These are phyloP conservation scores for Ustilago nuda DNA, from an alignment of 1,284 basidiomycete genomes.

Conservation along the genomic window DNA sequence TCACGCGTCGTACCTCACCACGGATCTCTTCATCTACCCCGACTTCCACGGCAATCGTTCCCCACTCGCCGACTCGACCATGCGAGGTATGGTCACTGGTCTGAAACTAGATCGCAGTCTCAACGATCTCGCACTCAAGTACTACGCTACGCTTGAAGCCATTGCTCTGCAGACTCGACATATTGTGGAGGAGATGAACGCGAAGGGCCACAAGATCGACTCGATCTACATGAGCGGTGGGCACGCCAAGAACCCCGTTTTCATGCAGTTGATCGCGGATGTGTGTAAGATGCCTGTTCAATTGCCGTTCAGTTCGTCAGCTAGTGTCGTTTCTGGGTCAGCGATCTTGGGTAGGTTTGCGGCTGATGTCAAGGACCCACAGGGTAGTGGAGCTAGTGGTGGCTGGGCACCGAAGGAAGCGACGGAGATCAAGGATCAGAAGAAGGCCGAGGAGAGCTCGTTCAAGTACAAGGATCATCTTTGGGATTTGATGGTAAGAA, in stretches of 20 bases:
- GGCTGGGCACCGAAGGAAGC: slow-evolving; percentile 55
- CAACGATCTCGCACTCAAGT: slow-evolving; percentile 86
- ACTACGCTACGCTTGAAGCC: slow-evolving; percentile 90
- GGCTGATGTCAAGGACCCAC: slow-evolving; percentile 73
- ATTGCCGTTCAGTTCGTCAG: slow-evolving; percentile 79
- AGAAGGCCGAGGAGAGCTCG: slow-evolving; percentile 71
- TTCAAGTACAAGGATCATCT: slow-evolving; percentile 77
- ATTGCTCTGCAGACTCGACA: slow-evolving; percentile 95
- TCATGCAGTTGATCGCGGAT: slow-evolving; percentile 79
- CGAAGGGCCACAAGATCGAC: slow-evolving; percentile 83
- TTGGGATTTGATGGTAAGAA: slow-evolving; percentile 95
- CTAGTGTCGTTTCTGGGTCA: slow-evolving; percentile 89
- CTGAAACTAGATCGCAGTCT: slow-evolving; percentile 83
- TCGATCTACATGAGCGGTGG: slow-evolving; percentile 86
- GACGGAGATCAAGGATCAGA: slow-evolving; percentile 67
- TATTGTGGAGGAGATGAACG: slow-evolving; percentile 92
- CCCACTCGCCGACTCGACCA: slow-evolving; percentile 90
- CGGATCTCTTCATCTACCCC: slow-evolving; percentile 91
- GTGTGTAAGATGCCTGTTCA: slow-evolving; percentile 85
- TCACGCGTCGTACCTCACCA: slow-evolving; percentile 79
- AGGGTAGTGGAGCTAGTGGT: slow-evolving; percentile 19
- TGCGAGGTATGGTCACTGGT: slow-evolving; percentile 91
- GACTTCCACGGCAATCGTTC: slow-evolving; percentile 89
- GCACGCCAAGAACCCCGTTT: slow-evolving; percentile 66
- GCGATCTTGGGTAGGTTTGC: slow-evolving; percentile 94